phyloP scores from a whole-genome alignment of 495 filamentous ascomycete species.

The Massariosphaeria phaeospora region DNA sequence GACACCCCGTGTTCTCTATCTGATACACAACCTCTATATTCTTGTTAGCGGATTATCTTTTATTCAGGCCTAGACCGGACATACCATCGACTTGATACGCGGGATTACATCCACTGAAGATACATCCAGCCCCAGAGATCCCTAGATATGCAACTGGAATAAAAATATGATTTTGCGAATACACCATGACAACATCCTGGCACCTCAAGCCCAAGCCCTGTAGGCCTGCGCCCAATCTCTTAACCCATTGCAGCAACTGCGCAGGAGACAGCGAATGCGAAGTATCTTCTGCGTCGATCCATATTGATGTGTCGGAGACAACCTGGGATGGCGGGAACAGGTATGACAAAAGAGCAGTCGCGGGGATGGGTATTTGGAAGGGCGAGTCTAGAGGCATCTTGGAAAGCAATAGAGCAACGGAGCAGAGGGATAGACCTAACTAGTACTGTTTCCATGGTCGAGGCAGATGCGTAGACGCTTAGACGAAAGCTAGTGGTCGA shows the following conservation, averaged over 20 bases:
- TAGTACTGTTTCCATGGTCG: too few relatives aligned
- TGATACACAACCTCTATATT: conserved; percentile 34
- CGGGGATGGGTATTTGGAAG: conserved; percentile 43
- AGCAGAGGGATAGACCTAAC: too few relatives aligned
- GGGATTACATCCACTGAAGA: conserved; percentile 43
- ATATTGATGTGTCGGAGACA: conserved; percentile 44
- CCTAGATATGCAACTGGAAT: conserved; percentile 47
- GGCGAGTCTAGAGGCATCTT: conserved; percentile 40
- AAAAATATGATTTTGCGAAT: conserved; percentile 48
- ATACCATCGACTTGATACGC: conserved; percentile 36
- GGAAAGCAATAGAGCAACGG: background rate
- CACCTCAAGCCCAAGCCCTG: conserved; percentile 38
- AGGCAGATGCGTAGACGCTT: too few relatives aligned
- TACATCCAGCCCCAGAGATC: conserved; percentile 41
- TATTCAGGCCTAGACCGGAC: background rate
- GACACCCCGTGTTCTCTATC: conserved; percentile 42
- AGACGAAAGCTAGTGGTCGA: too few relatives aligned
- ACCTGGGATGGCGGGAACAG: conserved; percentile 41
- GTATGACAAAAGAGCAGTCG: conserved; percentile 45
- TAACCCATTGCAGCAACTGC: conserved; percentile 44
- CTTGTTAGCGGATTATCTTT: background rate
- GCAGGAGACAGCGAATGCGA: conserved; percentile 39
- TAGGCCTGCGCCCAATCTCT: conserved; percentile 44
- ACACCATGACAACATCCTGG: conserved; percentile 46
- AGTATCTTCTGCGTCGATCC: conserved; percentile 46